A percentile compares a stretch with the other conserved stretches of the same genome.
Conservation (phyloP, 1,284 basidiomycete genomes). For the Sanghuangporus weigelae region DNA sequence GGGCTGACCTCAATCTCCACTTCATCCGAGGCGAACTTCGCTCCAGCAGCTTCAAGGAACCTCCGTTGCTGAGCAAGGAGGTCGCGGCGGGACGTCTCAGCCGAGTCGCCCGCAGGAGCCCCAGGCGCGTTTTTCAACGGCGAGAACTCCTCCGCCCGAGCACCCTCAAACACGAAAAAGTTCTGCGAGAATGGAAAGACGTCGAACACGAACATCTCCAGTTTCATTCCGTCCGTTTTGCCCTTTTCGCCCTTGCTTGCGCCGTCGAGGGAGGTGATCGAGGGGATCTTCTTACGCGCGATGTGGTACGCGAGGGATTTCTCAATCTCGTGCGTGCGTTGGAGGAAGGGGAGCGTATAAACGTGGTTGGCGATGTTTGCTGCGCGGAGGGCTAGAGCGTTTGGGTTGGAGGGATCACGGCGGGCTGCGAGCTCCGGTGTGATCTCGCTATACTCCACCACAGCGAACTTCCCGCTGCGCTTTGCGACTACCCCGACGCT, state of each 20-base stretch:
- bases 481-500: slow-evolving; percentile 93
- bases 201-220: slow-evolving; percentile 98
- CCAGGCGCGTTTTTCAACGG: slow-evolving; percentile 97
- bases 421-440: slow-evolving; percentile 80
- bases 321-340: slow-evolving; percentile 80
- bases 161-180: slow-evolving; percentile 89
- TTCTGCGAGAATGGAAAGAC: slow-evolving; percentile 91
- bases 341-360: slow-evolving; percentile 88
- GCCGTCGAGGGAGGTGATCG: slow-evolving; percentile 67
- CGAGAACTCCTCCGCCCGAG: slow-evolving; percentile 88
- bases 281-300: slow-evolving; percentile 95
- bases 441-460: slow-evolving; percentile 98
- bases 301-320: slow-evolving; percentile 93
- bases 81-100: slow-evolving; percentile 86
- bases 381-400: slow-evolving; percentile 85
- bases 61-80: slow-evolving; percentile 86
- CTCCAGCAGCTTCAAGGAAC: slow-evolving; percentile 82
- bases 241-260: slow-evolving; percentile 64
- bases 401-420: slow-evolving; percentile 55
- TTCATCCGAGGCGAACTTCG: slow-evolving; percentile 50
- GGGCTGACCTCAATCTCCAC: slow-evolving; percentile 93
- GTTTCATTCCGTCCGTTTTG: slow-evolving; percentile 98
- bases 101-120: slow-evolving; percentile 82
- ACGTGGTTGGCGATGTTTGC: slow-evolving; percentile 99
- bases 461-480: slow-evolving; percentile 78